Base-by-base conservation (phyloP, 331 rosid species). In the Telfairia occidentalis region DNA sequence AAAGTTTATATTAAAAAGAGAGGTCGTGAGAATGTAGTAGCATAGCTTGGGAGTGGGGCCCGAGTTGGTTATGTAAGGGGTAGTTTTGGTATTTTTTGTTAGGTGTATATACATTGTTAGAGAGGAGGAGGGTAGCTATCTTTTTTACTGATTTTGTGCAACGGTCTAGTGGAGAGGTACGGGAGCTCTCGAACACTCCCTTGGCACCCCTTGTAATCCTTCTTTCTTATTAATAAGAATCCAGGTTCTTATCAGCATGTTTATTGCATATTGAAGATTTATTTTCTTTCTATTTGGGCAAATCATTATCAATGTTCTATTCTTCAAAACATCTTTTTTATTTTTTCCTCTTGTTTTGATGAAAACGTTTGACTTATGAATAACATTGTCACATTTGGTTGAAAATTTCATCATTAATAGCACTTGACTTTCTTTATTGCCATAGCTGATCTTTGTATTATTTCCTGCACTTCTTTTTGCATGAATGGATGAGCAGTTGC, bases 401-500 rank as follows among this genome's bases (percentile, higher is more conserved):
- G 67, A 37, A 53, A 40, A 21, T 29, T 48, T 2, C 28, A 69
- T 71, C 26, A 28, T 45, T 28, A 46, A n/a, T 71, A 46, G 75
- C 26, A 13, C 29, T 48, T 46, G 75, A 18, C 50, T 75, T 55
- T 67, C 67, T 63, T 58, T 16, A 64, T 46, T 29, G 46, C 79
- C 73, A 49, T 60, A 11, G 50, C 80, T 82, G 81, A 78, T 70
- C 19, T 32, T 75, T 80, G 73, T 54, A 78, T 77, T 38, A 82
- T 77, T 72, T 69, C 37, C 73, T 76, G 83, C 74, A 84, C 66
- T 79, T 77, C 60, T 78, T 54, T 81, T 78, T 82, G 67, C 84
- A 66, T 82, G 82, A 78, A 75, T 83, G 84, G 78, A 83, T 87
- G 86, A 86, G 85, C 92, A 91, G 98, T 87, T 94, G 80, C 97